A percentile compares a stretch with the other conserved stretches of the same genome.
These are phyloP conservation scores for Lepraria neglecta DNA, from an alignment of 495 filamentous ascomycete species.

Conservation along the genomic window DNA sequence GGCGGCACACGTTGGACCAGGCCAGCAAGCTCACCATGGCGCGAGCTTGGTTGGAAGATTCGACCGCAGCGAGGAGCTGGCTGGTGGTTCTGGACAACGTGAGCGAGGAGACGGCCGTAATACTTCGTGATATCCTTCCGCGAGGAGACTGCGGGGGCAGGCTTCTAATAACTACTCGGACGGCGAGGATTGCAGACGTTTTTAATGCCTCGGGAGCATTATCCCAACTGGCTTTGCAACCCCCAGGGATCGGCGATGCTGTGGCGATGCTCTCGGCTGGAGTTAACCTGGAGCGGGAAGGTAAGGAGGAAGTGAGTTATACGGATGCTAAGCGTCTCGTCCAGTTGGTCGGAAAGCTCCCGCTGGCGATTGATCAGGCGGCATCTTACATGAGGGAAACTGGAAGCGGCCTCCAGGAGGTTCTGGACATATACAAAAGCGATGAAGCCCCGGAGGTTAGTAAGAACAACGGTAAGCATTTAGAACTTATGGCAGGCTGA, in stretches of 20 bases:
- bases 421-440: slow-evolving; percentile 10
- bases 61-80: slow-evolving; percentile 8
- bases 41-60: slow-evolving; percentile 19
- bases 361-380: slow-evolving; percentile 20
- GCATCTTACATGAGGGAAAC: slow-evolving; percentile 18
- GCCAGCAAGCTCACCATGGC: slow-evolving; percentile 9
- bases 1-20: slow-evolving; percentile 7
- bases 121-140: slow-evolving; percentile 19
- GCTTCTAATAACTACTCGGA: slow-evolving; percentile 18
- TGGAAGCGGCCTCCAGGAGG: not conserved
- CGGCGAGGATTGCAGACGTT: slow-evolving; percentile 7
- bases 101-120: slow-evolving; percentile 8
- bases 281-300: slow-evolving; percentile 3
- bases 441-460: not conserved
- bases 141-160: slow-evolving; percentile 4
- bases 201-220: not conserved
- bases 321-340: slow-evolving; percentile 11
- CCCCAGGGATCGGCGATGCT: slow-evolving; percentile 9
- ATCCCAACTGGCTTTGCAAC: slow-evolving; percentile 15
- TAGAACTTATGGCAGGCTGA: not conserved
- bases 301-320: slow-evolving; percentile 1
- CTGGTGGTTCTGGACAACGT: slow-evolving; percentile 18
- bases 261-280: slow-evolving; percentile 16
- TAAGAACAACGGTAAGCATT: not conserved
- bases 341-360: slow-evolving; percentile 16